Conservation (phyloP, 352 stramenopile genomes). For the Phytophthora tentaculata region DNA sequence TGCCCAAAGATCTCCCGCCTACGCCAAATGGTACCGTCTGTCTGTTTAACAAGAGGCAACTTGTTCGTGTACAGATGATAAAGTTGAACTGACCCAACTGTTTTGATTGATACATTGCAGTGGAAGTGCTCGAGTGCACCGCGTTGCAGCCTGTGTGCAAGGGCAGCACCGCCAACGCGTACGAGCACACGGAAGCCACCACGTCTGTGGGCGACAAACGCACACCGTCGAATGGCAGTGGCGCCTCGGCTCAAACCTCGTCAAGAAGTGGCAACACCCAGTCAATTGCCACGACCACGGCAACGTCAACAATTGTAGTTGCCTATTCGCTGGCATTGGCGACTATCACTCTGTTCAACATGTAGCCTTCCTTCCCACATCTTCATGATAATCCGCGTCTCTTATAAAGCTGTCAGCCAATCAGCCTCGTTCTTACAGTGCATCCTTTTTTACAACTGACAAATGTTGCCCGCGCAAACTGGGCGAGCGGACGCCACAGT, state of each 20-base stretch:
- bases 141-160: constrained; percentile 61
- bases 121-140: constrained; percentile 55
- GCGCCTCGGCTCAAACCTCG: constrained; percentile 4
- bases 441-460: background rate
- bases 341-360: background rate
- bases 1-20: constrained; percentile 37
- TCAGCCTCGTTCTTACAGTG: background rate
- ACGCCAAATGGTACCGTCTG: constrained; percentile 43
- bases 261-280: constrained; percentile 17
- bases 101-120: constrained; percentile 21
- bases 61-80: constrained; percentile 17
- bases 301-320: constrained; percentile 1
- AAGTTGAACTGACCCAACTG: constrained; percentile 11
- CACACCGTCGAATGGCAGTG: constrained; percentile 32
- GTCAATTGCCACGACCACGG: constrained; percentile 13
- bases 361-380: too few relatives aligned
- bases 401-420: background rate
- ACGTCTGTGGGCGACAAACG: constrained; percentile 42
- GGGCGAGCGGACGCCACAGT: background rate
- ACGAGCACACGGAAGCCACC: constrained; percentile 38
- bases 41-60: background rate
- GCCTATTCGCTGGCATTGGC: background rate
- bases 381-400: background rate
- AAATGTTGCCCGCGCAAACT: background rate
- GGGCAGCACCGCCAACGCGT: constrained; percentile 58